Evolutionary conservation across 1,284 basidiomycete genomes (phyloP), one percentile per base, ranked within the genome.

Genomic region (Rhodotorula sp.): DNA sequence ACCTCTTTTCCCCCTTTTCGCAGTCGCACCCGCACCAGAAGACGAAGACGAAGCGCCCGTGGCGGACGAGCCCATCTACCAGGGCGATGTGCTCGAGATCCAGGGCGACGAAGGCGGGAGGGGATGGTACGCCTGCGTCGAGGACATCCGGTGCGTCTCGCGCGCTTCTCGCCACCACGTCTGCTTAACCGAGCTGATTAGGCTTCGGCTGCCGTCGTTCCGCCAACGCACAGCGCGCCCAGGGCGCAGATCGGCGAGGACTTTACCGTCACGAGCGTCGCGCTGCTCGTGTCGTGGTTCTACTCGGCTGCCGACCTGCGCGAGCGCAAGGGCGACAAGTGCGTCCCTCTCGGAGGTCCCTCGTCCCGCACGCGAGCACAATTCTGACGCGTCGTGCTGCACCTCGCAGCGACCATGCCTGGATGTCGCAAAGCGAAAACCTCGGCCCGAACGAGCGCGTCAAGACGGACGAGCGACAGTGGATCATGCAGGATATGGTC

Each of bases 391-490:
- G 5, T 16, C 14, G 14, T 14, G 7, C 7, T 3, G 10, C 23
- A 4, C 25, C 14, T n/a, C 50, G n/a, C 57, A 53, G 66, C 7
- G 21, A 17, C 27, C 19, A n/a, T 2, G 59, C 53, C n/a, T 61
- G 34, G n/a, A 19, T 7, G 16, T 25, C 27, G 41, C 46, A 54
- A 41, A 10, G 25, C 19, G 8, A 44, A 46, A 17, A 25, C 4
- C 21, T 63, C 23, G 68, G 68, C 14, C 54, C 61, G 50, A 63
- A 48, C 60, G 68, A 70, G 50, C 53, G 50, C 44, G 60, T 70
- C 55, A 59, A 62, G 46, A 63, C 55, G 23, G 49, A 54, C 34
- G 19, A 54, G 34, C 0, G 3, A 0, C 56, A 70, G 7, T 66
- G 60, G 64, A 53, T 49, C 9, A 19, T 14, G 10, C 27, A 54